Percentiles rank a stretch among this genome's conserved stretches.
phyloP scores from a whole-genome alignment of 106 monocot genomes.

The Allium cepa region DNA sequence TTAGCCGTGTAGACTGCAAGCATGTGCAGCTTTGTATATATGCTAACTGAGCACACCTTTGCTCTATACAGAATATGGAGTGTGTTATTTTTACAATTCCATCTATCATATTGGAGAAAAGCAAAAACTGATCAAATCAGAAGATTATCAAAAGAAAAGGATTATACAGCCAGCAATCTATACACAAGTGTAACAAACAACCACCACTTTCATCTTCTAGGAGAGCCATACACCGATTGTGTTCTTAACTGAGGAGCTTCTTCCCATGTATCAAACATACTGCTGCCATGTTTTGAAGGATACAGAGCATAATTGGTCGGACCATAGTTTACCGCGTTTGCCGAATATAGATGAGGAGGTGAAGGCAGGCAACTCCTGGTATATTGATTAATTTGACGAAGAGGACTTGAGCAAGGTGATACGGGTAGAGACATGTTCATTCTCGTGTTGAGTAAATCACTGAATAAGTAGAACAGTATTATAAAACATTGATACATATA shows the following conservation, averaged over 20 bases:
- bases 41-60: background rate
- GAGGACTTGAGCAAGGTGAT: constrained; percentile 80
- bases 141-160: background rate
- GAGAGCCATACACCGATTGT: constrained; percentile 29
- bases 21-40: background rate
- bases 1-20: no score
- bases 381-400: constrained; percentile 47
- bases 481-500: no score
- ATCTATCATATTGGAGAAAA: background rate
- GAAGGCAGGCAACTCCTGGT: constrained; percentile 69
- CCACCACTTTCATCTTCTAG: constrained; percentile 25
- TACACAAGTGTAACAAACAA: background rate
- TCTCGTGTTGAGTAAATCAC: constrained; percentile 29
- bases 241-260: constrained; percentile 9
- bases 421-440: constrained; percentile 80
- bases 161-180: background rate
- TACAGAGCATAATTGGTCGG: constrained; percentile 25
- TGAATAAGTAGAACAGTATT: background rate
- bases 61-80: constrained; percentile 6
- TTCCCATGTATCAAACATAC: constrained; percentile 31
- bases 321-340: constrained; percentile 34
- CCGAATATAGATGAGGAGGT: constrained; percentile 51
- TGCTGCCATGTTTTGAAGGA: constrained; percentile 9
- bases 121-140: constrained; percentile 1
- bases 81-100: background rate